Base-by-base conservation (phyloP, 2,329 filamentous ascomycete species). In the Monilinia fructicola region DNA sequence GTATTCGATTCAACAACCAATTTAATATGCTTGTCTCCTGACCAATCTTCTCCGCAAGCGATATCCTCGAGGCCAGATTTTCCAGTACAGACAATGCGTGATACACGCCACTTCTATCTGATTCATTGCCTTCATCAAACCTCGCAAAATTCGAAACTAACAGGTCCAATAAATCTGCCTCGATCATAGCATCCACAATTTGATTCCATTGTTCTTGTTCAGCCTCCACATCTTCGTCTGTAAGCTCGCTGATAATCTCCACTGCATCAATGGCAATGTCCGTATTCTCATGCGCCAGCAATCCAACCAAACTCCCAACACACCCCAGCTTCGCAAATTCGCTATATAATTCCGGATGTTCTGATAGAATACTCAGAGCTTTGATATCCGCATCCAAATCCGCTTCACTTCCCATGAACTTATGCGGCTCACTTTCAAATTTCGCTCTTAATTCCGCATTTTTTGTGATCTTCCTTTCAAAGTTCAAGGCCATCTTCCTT, bases 271-370 rank as follows among this genome's bases (percentile, higher is more conserved):
- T 96, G 14, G 95, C 93, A 71, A 99, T 96, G 75, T 99, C 95
- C 0, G 93, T 94, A 77, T 99, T 99, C 74, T 99, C 95, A 77
- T 99, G 95, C 21, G 94, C 90, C 59, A 99, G 81, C 63, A 99
- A 79, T 2, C 89, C 86, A 1, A 96, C 92, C 61, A 99, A 78
- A 65, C 89, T 93, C 5, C 79, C 85, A 0, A 88, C 87, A 67
- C 87, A 90, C 26, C 91, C 90, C 62, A 93, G 81, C 71, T 87
- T 88, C 42, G 90, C 88, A 74, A 97, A 93, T 69, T 96, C 91
- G 16, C 81, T 81, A 77, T 95, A 97, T 26, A 97, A 83, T 68
- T 91, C 89, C 3, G 93, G 85, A 75, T 98, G 91, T 74, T 99
- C 93, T 6, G 91, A 88, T 1, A 99, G 81, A 71, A 97, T 90